A percentile compares a stretch with the other conserved stretches of the same genome.
phyloP scores from a whole-genome alignment of 208 protist genomes.

The Acanthamoeba healyi region DNA sequence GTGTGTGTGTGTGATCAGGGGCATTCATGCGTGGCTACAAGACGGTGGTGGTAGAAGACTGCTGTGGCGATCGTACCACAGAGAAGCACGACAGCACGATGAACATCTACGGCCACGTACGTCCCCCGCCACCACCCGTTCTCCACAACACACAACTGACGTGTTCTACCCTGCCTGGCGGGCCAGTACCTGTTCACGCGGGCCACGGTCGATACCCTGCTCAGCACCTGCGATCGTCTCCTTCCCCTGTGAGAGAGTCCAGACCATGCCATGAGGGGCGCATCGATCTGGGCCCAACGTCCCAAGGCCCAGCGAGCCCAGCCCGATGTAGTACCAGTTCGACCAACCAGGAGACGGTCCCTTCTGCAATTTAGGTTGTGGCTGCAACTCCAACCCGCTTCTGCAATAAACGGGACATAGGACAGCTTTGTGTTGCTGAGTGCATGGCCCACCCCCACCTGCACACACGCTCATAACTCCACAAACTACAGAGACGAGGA shows the following conservation, averaged over 20 bases:
- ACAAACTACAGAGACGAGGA: too few relatives aligned
- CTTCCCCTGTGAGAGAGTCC: not conserved
- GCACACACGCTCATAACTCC: too few relatives aligned
- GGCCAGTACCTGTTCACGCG: constrained; percentile 42
- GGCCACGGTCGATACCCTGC: not conserved
- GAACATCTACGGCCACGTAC: constrained; percentile 32
- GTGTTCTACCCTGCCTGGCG: not conserved
- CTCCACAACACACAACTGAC: not conserved
- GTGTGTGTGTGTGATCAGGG: not conserved
- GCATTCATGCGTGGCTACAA: constrained; percentile 51
- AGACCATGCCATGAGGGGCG: too few relatives aligned
- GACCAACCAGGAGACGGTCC: too few relatives aligned
- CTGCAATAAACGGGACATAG: too few relatives aligned
- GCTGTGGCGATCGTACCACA: not conserved
- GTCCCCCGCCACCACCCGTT: not conserved
- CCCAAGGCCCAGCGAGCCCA: too few relatives aligned
- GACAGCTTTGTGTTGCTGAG: too few relatives aligned
- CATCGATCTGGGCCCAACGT: too few relatives aligned
- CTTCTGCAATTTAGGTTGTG: too few relatives aligned
- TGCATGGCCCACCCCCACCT: too few relatives aligned
- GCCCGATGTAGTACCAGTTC: too few relatives aligned
- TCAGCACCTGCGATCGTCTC: not conserved
- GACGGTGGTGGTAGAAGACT: constrained; percentile 37
- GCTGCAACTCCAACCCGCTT: too few relatives aligned
- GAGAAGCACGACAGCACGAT: constrained; percentile 53